Percentiles rank a stretch among this genome's conserved stretches.
These are phyloP conservation scores for Penicillium bovifimosum DNA, from an alignment of 495 filamentous ascomycete genomes.

Conservation along the genomic window DNA sequence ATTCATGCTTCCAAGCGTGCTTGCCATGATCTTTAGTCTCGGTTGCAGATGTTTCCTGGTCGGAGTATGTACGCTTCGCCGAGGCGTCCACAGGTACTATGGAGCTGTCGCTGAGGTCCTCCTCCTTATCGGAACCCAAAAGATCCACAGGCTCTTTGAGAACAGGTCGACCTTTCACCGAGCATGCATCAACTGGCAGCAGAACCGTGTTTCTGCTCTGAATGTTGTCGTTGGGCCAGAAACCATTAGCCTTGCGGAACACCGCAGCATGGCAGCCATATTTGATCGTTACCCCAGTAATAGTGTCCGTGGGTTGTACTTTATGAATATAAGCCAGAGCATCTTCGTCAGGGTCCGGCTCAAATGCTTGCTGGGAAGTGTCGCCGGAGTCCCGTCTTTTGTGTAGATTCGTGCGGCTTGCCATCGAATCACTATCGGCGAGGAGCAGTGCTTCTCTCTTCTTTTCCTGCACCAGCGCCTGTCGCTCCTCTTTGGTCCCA, in stretches of 20 bases:
- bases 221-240: slow-evolving; percentile 90
- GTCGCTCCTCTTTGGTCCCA: slow-evolving; percentile 53
- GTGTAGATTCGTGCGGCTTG: slow-evolving; percentile 43
- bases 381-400: slow-evolving; percentile 59
- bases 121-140: slow-evolving; percentile 31
- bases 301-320: slow-evolving; percentile 74
- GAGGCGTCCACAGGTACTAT: slow-evolving; percentile 32
- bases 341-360: slow-evolving; percentile 59
- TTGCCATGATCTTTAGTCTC: slow-evolving; percentile 40
- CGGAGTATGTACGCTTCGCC: slow-evolving; percentile 11
- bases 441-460: slow-evolving; percentile 56
- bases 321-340: slow-evolving; percentile 85
- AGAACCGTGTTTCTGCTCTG: slow-evolving; percentile 76
- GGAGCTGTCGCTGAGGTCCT: slow-evolving; percentile 38
- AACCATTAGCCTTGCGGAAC: slow-evolving; percentile 80
- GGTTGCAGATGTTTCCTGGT: slow-evolving; percentile 15
- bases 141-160: slow-evolving; percentile 29
- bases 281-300: slow-evolving; percentile 82
- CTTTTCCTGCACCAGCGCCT: slow-evolving; percentile 54
- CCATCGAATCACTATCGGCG: slow-evolving; percentile 45
- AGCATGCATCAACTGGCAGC: slow-evolving; percentile 85
- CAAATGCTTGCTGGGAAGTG: slow-evolving; percentile 26
- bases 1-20: slow-evolving; percentile 73
- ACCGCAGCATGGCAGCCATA: slow-evolving; percentile 77
- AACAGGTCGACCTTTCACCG: slow-evolving; percentile 63